Base-by-base conservation (phyloP, 768 basidiomycete species). In the Mycena rebaudengoi region DNA sequence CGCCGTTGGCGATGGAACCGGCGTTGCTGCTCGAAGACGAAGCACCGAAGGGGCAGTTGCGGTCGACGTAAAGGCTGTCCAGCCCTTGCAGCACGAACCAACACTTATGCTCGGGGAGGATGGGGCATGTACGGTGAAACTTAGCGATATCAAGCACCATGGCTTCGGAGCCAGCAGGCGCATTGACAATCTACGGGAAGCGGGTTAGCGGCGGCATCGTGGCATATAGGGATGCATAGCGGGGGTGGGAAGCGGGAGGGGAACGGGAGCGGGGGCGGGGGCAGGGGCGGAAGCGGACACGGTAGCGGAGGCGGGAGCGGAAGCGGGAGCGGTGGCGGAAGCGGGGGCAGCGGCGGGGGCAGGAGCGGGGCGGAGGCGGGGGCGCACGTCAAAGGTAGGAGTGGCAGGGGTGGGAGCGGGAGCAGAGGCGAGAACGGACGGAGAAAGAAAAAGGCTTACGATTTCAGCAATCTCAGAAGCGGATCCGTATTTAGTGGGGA, bases 111-210 rank as follows among this genome's bases (percentile, higher is more conserved):
- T 67, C 59, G 0, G 78, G 76, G 2, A 57, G 50, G 2, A 78
- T 72, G 0, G 79, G 76, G 25, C 74, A 74, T 0, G 76, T 79
- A 0, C 76, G 58, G 59, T 80, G 78, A 35, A 77, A 79, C 44
- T 75, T 76, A 5, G 66, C 69, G 28, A 80, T 77, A 64, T 80
- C 63, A 2, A 59, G 32, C 7, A 45, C 35, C 64, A 65, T 65
- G 0, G 52, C 57, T 30, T 60, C 28, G 0, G 58, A 8, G 12
- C 64, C 58, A 1, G 26, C 16, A 0, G 58, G 64, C 1, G 64
- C 64, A 14, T 25, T 55, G 1, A 46, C 58, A 21, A 65, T 48
- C 64, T 65, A 50, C 1, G 28, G 5, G 4, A 4, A 18, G 21
- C n/a, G n/a, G n/a, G 18, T 21, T 29, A 23, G 53, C 11, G 26